Percentiles rank a stretch among this genome's conserved stretches.
These are phyloP conservation scores for Quercus bicolor DNA, from an alignment of 306 rosid species.

Conservation along the genomic window DNA sequence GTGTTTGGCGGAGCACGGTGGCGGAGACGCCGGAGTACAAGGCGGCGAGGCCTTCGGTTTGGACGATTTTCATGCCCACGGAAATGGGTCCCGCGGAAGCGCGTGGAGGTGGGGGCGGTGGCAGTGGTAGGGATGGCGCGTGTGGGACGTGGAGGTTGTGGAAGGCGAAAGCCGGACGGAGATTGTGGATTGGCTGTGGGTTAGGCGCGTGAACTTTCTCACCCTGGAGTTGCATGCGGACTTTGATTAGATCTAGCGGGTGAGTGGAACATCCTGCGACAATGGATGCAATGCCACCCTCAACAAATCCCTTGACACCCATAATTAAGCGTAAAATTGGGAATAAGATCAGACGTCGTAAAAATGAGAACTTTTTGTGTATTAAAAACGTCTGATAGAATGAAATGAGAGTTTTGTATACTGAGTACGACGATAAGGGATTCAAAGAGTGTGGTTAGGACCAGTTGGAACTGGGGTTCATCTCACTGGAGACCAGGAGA, in stretches of 20 bases:
- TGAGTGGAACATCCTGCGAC: constrained; percentile 61
- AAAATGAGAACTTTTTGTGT: too few species aligned
- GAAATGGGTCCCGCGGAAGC: constrained; percentile 46
- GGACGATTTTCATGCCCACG: constrained; percentile 41
- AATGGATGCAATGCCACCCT: constrained; percentile 65
- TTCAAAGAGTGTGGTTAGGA: not conserved
- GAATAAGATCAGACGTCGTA: too few species aligned
- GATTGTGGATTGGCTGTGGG: constrained; percentile 26
- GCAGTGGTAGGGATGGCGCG: constrained; percentile 1
- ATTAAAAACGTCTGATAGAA: too few species aligned
- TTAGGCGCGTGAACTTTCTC: constrained; percentile 33
- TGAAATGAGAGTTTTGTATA: too few species aligned
- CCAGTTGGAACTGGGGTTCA: constrained; percentile 25
- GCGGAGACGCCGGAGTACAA: constrained; percentile 76
- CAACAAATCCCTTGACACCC: constrained; percentile 50
- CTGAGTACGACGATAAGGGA: not conserved
- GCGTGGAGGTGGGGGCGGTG: not conserved
- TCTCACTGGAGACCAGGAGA: constrained; percentile 28
- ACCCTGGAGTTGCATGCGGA: constrained; percentile 83
- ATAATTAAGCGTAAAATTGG: not conserved
- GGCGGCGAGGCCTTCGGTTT: constrained; percentile 50
- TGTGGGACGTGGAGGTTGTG: constrained; percentile 23
- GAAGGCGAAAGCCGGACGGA: constrained; percentile 54
- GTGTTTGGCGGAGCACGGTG: constrained; percentile 71
- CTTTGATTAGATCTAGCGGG: constrained; percentile 77